Conservation (phyloP, 2,329 filamentous ascomycete genomes). For the Aspergillus alliaceus region DNA sequence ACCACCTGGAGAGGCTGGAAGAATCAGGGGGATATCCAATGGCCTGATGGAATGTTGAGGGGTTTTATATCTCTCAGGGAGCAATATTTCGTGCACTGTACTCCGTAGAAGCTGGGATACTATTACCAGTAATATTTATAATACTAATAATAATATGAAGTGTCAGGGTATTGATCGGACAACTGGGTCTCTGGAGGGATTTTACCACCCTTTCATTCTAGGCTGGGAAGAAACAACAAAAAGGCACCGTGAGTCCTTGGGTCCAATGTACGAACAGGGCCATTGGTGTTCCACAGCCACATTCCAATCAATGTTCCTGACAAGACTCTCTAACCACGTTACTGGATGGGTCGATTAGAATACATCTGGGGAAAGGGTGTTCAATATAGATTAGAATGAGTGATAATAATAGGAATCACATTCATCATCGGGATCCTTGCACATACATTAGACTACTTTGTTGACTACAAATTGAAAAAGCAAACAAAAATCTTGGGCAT, state of each 20-base stretch:
- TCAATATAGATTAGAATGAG: not conserved
- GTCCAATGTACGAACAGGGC: not conserved
- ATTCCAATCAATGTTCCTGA: not conserved
- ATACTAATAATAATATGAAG: not conserved
- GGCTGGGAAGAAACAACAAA: no score
- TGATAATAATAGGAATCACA: not conserved
- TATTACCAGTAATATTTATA: no score
- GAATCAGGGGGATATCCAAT: conserved; percentile 11
- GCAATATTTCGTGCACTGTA: no score
- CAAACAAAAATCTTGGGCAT: not conserved
- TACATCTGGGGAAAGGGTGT: not conserved
- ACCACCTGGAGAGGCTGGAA: conserved; percentile 5
- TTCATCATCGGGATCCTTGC: conserved; percentile 1
- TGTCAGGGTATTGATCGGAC: not conserved
- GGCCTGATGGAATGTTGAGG: not conserved
- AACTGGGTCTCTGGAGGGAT: not conserved
- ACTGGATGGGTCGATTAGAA: not conserved
- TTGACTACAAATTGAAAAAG: not conserved
- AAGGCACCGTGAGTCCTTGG: not conserved
- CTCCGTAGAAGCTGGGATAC: no score
- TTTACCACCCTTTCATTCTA: not conserved
- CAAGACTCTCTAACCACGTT: not conserved
- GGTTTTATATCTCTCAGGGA: not conserved
- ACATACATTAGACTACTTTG: not conserved
- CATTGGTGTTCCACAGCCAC: not conserved